A percentile compares a stretch with the other conserved stretches of the same genome.
Evolutionary conservation across 1,139 yeast species (phyloP).

Genomic region (Hansenula lynferdii): DNA sequence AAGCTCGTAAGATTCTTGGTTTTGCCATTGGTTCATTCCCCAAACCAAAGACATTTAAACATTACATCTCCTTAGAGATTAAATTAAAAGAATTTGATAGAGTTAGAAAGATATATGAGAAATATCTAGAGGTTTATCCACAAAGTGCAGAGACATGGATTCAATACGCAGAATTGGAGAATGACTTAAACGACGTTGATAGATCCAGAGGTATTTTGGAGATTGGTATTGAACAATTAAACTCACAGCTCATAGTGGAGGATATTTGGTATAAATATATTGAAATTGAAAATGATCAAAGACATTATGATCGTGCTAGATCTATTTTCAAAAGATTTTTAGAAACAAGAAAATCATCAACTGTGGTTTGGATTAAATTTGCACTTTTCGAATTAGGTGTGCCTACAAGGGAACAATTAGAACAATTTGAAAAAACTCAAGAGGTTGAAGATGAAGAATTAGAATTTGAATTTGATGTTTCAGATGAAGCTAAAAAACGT

Average conservation of each 20-base stretch:
- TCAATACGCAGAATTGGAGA: slow-evolving; percentile 66
- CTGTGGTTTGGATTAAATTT: slow-evolving; percentile 57
- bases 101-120: slow-evolving; percentile 67
- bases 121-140: slow-evolving; percentile 55
- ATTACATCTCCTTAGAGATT: slow-evolving; percentile 51
- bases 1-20: slow-evolving; percentile 72
- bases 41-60: slow-evolving; percentile 52
- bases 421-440: slow-evolving; percentile 28
- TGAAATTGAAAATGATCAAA: slow-evolving; percentile 55
- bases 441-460: slow-evolving; percentile 40
- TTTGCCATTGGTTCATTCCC: slow-evolving; percentile 63
- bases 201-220: slow-evolving; percentile 61
- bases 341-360: slow-evolving; percentile 27
- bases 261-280: slow-evolving; percentile 47
- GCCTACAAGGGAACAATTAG: slow-evolving; percentile 51
- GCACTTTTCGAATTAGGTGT: slow-evolving; percentile 71
- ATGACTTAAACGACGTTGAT: slow-evolving; percentile 60
- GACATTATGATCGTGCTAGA: slow-evolving; percentile 54
- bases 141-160: slow-evolving; percentile 41
- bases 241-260: slow-evolving; percentile 16
- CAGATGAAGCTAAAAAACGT: slow-evolving; percentile 44
- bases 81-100: slow-evolving; percentile 71
- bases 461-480: slow-evolving; percentile 44
- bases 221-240: slow-evolving; percentile 38
- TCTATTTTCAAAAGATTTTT: slow-evolving; percentile 42